Base-by-base conservation (phyloP, 1,139 yeast genomes). In the Petasospora rhodanensis region DNA sequence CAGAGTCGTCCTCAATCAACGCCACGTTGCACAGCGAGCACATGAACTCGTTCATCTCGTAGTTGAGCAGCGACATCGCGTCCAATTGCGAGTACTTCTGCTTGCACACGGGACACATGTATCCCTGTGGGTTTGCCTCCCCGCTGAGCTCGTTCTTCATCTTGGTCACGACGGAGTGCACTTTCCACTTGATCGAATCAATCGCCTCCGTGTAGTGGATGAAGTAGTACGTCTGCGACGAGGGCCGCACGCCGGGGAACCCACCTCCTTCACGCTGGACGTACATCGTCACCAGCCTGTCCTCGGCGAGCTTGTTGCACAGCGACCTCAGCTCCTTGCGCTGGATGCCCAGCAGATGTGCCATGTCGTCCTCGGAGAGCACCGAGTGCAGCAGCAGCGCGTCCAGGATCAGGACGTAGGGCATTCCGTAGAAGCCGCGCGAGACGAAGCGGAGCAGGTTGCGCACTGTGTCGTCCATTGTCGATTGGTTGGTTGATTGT, bases 181-280 rank as follows among this genome's bases (percentile, higher is more conserved):
- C 85, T 55, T 89, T 87, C 97, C 96, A 93, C 59, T 93, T 91
- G 55, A 91, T 79, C 12, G 96, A 78, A 61, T 91, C 98, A 29
- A 93, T 84, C 1, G 97, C 95, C 55, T 87, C 95, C 2, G 96
- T 86, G 54, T 76, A 78, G 52, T 86, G 96, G 37, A 91, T 79
- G 55, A 74, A 91, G 59, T 79, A 91, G 56, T 87, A 91, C 0
- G 93, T 82, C 52, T 89, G 70, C 14, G 73, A 26, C 70, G 67
- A 35, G 83, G 74, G 41, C 95, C 69, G 46, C 73, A 82, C 2
- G 40, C 44, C 41, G 16, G 17, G 8, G n/a, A 77, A 82, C 6
- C 73, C 70, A 29, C 80, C 84, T 39, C 83, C 95, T 57, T 86
- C 96, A 57, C 85, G 79, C 56, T 87, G 95, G 21, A 78, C 67